Percentiles rank a stretch among this genome's conserved stretches.
Conservation (phyloP, 73 alveolate genomes). For the Durusdinium trenchii region DNA sequence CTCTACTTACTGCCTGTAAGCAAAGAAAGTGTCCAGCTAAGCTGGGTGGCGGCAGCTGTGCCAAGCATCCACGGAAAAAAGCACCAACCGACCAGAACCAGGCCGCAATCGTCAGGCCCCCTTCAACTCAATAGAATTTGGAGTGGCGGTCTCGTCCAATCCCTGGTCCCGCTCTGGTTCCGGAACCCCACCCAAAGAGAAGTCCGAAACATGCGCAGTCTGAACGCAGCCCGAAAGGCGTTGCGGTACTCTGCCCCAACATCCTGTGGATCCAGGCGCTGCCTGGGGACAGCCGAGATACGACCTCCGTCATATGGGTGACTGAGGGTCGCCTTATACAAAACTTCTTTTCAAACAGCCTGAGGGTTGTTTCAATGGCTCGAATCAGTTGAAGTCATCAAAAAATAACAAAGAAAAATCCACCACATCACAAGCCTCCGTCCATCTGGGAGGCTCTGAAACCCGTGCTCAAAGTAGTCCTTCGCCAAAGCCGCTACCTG, state of each 20-base stretch:
- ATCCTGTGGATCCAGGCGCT: conserved; percentile 87
- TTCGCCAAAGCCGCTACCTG: conserved; percentile 78
- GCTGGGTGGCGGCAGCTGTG: too few species aligned
- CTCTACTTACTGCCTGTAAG: too few species aligned
- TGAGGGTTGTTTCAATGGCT: too few species aligned
- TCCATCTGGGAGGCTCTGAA: conserved; percentile 57
- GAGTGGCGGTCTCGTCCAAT: too few species aligned
- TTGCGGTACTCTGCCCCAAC: conserved; percentile 72
- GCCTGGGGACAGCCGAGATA: conserved; percentile 20
- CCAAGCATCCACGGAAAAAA: too few species aligned
- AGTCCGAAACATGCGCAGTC: background rate
- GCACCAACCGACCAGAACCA: too few species aligned
- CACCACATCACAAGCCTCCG: conserved; percentile 21
- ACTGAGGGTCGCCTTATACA: background rate
- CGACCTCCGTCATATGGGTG: background rate
- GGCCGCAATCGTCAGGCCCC: too few species aligned
- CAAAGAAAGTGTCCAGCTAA: too few species aligned
- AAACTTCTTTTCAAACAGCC: too few species aligned
- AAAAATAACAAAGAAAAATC: background rate
- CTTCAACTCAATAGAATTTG: too few species aligned
- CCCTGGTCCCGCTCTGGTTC: background rate
- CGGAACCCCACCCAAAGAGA: background rate
- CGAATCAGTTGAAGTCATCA: too few species aligned
- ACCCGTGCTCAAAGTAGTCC: conserved; percentile 91
- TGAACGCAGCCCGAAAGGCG: background rate